Evolutionary conservation across 1,139 yeast species (phyloP), one percentile per base, ranked within the genome.

Genomic region (Geotrichum aggregatum): DNA sequence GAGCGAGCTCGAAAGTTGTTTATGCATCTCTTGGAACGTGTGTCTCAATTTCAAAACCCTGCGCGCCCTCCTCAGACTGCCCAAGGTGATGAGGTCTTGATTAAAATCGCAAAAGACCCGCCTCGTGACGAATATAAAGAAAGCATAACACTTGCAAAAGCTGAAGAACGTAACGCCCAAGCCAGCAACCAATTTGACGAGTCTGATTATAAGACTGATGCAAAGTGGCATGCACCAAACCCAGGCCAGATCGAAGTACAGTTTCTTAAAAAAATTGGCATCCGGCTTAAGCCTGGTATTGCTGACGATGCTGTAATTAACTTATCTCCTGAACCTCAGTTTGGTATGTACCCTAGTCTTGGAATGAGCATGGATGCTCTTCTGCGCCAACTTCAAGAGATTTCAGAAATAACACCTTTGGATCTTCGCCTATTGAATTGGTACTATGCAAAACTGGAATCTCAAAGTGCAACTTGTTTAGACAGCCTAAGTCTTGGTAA

Each of bases 391-490:
- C 59, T 70, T 13, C 58, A 59, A n/a, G 63, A 63, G 11, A 53
- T 71, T 33, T 64, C 71, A 3, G 65, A 69, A 18, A 59, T 73
- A 22, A 61, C 66, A 5, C 66, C 65, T 2, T 62, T 63, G 42
- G 76, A 73, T 47, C 48, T 67, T 34, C 63, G 69, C 3, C 59
- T 73, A 2, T 58, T 73, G 36, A 69, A 68, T 49, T 73, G 76
- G 76, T 70, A 73, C 47, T 65, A 66, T 50, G 75, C 76, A 5
- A 72, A 72, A 52, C 62, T 72, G 42, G 76, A 73, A 59, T 70
- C 67, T 56, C 61, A 65, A n/a, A 63, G 66, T 43, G 76, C 74
- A 16, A 64, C 72, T 13, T 58, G 64, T 22, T 59, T 71, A 14
- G 67, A 70, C 47, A 61, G 65, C 36, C 63, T 73, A 13, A 66